A percentile compares a stretch with the other conserved stretches of the same genome.
Evolutionary conservation across 2,329 filamentous ascomycete genomes (phyloP).

Genomic region (Penicillium sp.): DNA sequence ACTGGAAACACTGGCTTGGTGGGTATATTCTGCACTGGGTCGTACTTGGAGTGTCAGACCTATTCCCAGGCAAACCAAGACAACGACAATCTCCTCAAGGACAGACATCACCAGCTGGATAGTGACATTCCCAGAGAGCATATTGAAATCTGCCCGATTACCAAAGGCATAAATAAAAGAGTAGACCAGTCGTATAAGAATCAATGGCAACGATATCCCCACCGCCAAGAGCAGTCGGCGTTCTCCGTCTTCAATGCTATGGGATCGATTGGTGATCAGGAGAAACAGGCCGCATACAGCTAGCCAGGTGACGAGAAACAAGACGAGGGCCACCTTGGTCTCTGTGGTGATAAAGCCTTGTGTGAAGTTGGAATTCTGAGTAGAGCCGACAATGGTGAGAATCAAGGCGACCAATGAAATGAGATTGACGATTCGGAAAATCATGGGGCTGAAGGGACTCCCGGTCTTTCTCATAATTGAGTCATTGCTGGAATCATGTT

Average conservation of each 20-base stretch:
- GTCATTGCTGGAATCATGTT: slow-evolving; percentile 1
- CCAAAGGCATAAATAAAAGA: slow-evolving; percentile 31
- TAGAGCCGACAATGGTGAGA: neutral
- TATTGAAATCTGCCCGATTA: slow-evolving; percentile 24
- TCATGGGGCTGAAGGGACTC: neutral
- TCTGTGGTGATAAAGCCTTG: neutral
- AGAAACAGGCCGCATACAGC: neutral
- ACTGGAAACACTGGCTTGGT: neutral
- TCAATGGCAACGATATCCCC: slow-evolving; percentile 29
- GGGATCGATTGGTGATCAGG: slow-evolving; percentile 20
- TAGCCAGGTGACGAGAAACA: slow-evolving; percentile 5
- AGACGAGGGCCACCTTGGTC: neutral
- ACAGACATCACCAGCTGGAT: slow-evolving; percentile 33
- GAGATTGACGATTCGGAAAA: neutral
- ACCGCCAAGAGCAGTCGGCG: slow-evolving; percentile 31
- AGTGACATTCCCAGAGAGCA: slow-evolving; percentile 24
- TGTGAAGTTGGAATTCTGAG: neutral
- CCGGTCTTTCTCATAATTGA: slow-evolving; percentile 9
- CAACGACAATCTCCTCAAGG: slow-evolving; percentile 33
- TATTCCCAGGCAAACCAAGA: slow-evolving; percentile 28
- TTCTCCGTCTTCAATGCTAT: slow-evolving; percentile 29
- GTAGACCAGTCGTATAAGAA: slow-evolving; percentile 35
- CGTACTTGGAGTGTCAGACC: slow-evolving; percentile 23
- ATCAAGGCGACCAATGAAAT: neutral
- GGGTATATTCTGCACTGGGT: neutral